A percentile compares a stretch with the other conserved stretches of the same genome.
These are phyloP conservation scores for Daldinia sp. DNA, from an alignment of 2,329 filamentous ascomycete genomes.

Conservation along the genomic window DNA sequence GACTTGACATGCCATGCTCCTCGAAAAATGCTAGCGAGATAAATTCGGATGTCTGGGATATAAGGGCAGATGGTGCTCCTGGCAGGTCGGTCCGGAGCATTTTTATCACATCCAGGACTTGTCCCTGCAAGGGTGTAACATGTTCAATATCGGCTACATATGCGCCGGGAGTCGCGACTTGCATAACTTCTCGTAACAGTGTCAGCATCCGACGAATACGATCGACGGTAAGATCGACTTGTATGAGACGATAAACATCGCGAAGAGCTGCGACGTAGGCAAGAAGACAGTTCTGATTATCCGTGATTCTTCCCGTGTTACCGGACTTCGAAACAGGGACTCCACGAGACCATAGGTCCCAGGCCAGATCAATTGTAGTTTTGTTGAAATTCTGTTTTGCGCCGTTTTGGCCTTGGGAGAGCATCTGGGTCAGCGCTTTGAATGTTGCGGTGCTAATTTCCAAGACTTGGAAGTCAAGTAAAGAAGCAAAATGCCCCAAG, in stretches of 20 bases:
- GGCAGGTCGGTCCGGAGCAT: constrained; percentile 74
- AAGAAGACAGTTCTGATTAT: constrained; percentile 85
- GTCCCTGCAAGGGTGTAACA: constrained; percentile 77
- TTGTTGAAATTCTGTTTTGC: constrained; percentile 60
- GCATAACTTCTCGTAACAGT: constrained; percentile 77
- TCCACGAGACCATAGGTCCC: constrained; percentile 76
- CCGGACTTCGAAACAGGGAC: constrained; percentile 65
- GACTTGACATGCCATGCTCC: constrained; percentile 52
- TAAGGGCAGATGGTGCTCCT: constrained; percentile 75
- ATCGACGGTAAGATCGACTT: constrained; percentile 70
- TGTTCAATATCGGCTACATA: constrained; percentile 81
- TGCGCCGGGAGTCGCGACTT: constrained; percentile 73
- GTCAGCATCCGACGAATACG: constrained; percentile 76
- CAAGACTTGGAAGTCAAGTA: constrained; percentile 73
- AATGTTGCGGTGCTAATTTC: constrained; percentile 79
- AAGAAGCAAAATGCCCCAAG: constrained; percentile 73
- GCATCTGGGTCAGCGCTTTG: constrained; percentile 72
- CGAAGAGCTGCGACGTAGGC: constrained; percentile 84
- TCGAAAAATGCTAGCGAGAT: constrained; percentile 74
- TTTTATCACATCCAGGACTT: constrained; percentile 75
- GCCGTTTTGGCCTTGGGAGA: constrained; percentile 64
- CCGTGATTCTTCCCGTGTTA: constrained; percentile 60
- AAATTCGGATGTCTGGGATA: constrained; percentile 77
- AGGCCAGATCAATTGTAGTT: constrained; percentile 70
- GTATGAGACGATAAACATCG: constrained; percentile 82